Conservation (phyloP, 495 filamentous ascomycete species). For the Aspergillus conjunctus region DNA sequence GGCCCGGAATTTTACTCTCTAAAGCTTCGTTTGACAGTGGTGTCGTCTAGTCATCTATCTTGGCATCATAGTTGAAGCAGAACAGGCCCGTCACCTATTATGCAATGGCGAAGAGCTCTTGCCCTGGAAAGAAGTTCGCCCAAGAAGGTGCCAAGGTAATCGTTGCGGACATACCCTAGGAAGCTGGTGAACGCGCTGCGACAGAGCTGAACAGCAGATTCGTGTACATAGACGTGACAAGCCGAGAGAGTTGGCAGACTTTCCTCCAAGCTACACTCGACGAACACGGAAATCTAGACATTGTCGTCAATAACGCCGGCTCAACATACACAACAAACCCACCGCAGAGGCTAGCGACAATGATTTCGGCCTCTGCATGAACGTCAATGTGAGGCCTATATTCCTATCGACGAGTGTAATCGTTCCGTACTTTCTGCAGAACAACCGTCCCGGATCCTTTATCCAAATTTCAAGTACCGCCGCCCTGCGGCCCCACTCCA, state of each 20-base stretch:
- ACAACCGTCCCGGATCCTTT: constrained; percentile 54
- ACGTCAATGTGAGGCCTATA: constrained; percentile 60
- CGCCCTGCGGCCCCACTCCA: constrained; percentile 59
- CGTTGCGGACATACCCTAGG: constrained; percentile 51
- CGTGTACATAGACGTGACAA: constrained; percentile 33
- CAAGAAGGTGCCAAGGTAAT: constrained; percentile 56
- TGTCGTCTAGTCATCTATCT: too few species aligned
- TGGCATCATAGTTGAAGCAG: neutral
- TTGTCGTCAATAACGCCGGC: constrained; percentile 45
- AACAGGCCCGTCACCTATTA: neutral
- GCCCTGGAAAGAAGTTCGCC: constrained; percentile 42
- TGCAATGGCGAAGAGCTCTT: neutral
- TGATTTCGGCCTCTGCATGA: constrained; percentile 62
- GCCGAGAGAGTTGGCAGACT: constrained; percentile 25
- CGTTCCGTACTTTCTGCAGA: constrained; percentile 56
- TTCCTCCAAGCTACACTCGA: constrained; percentile 30
- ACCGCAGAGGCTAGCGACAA: constrained; percentile 59
- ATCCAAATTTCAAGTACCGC: constrained; percentile 63
- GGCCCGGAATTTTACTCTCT: too few species aligned
- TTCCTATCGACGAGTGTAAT: constrained; percentile 55
- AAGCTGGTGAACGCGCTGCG: constrained; percentile 27
- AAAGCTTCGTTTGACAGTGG: too few species aligned
- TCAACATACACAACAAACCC: constrained; percentile 40
- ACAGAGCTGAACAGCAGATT: constrained; percentile 26
- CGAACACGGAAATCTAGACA: constrained; percentile 36